phyloP scores from a whole-genome alignment of 441 rosid genomes.

The Eutrema salsugineum region DNA sequence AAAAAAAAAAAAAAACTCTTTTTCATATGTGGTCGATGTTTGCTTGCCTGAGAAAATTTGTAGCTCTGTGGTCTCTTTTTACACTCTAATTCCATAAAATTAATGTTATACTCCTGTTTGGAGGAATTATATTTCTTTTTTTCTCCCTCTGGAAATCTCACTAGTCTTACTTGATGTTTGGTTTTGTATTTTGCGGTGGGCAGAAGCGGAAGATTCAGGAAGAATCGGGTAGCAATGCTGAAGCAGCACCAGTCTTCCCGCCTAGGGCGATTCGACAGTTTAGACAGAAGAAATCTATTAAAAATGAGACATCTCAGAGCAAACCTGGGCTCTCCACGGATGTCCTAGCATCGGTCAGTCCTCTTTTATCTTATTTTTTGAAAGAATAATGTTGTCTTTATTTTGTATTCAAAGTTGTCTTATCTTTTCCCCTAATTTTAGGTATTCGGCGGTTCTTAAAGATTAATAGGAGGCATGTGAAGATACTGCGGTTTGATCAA shows the following conservation, averaged over 20 bases:
- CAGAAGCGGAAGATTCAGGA: constrained; percentile 70
- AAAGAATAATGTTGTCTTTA: neutral
- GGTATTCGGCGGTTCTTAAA: constrained; percentile 59
- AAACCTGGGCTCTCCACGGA: constrained; percentile 67
- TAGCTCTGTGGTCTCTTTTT: no score
- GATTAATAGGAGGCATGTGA: neutral
- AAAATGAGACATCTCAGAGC: constrained; percentile 38
- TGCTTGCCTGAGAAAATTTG: neutral
- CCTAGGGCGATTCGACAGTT: constrained; percentile 59
- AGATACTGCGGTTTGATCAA: neutral
- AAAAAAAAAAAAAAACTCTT: neutral
- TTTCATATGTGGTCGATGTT: neutral
- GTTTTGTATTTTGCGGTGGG: neutral
- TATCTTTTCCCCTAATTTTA: constrained; percentile 17
- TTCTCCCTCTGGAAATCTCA: neutral
- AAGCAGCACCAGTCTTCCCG: constrained; percentile 29
- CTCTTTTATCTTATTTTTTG: neutral
- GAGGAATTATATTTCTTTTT: neutral
- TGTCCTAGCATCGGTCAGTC: constrained; percentile 68
- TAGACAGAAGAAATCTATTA: constrained; percentile 70
- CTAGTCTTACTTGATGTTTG: neutral
- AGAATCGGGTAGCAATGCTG: constrained; percentile 36
- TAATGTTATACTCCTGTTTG: no score
- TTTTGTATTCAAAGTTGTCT: constrained; percentile 3
- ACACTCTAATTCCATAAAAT: no score